These are phyloP conservation scores for Pseudogymnoascus sp. DNA, from an alignment of 2,329 filamentous ascomycete genomes.

Conservation along the genomic window DNA sequence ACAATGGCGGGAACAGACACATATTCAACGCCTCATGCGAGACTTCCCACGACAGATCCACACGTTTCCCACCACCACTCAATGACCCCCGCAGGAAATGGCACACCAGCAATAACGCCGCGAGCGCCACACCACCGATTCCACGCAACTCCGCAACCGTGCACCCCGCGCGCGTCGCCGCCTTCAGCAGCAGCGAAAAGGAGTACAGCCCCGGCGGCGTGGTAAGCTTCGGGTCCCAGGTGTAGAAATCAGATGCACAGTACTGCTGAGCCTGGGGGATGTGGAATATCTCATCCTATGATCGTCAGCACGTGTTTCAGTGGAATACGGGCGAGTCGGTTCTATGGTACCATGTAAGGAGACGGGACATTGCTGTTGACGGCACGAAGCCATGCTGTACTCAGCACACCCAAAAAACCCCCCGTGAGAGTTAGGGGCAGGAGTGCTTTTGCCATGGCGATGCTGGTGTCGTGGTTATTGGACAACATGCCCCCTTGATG, in stretches of 20 bases:
- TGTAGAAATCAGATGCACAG: conserved; percentile 60
- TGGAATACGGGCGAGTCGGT: too few relatives aligned
- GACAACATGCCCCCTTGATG: not conserved
- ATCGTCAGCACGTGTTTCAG: conserved; percentile 4
- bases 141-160: not conserved
- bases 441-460: not conserved
- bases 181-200: conserved; percentile 16
- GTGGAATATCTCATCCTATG: conserved; percentile 77
- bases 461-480: not conserved
- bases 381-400: not conserved
- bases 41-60: not conserved
- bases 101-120: not conserved
- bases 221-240: conserved; percentile 97
- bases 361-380: not conserved
- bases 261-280: conserved; percentile 87
- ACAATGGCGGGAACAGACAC: conserved; percentile 76
- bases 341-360: not conserved
- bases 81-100: not conserved
- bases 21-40: conserved; percentile 68
- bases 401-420: not conserved
- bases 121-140: not conserved
- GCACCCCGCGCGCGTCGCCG: not conserved
- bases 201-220: conserved; percentile 79
- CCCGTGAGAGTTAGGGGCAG: not conserved
- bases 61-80: not conserved